A percentile compares a stretch with the other conserved stretches of the same genome.
Evolutionary conservation across 306 rosid species (phyloP).

Genomic region (Luffa aegyptiaca): DNA sequence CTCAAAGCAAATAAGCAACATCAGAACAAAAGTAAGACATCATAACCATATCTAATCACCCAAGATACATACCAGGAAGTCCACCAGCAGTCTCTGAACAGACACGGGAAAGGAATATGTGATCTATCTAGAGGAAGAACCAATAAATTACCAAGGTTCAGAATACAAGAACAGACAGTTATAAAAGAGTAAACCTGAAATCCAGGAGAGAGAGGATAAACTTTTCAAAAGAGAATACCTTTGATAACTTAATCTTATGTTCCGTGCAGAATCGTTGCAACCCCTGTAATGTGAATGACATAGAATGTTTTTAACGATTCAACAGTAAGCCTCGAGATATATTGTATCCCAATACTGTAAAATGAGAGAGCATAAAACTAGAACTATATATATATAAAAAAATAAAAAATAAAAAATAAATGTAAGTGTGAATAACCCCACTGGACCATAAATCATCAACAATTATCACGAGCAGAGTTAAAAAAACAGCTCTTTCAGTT

Average conservation of each 20-base stretch:
- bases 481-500: neutral
- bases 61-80: slow-evolving; percentile 63
- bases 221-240: slow-evolving; percentile 31
- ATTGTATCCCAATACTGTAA: neutral
- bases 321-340: neutral
- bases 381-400: neutral
- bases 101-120: slow-evolving; percentile 87
- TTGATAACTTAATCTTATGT: slow-evolving; percentile 69
- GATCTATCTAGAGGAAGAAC: slow-evolving; percentile 58
- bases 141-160: slow-evolving; percentile 4
- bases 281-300: slow-evolving; percentile 36
- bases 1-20: neutral
- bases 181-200: neutral
- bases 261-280: slow-evolving; percentile 84
- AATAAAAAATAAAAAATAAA: neutral
- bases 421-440: neutral
- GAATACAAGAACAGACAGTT: slow-evolving; percentile 2
- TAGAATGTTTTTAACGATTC: neutral
- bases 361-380: neutral
- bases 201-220: neutral
- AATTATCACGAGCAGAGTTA: too few relatives aligned
- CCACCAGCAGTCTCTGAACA: slow-evolving; percentile 96
- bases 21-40: neutral
- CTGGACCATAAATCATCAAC: neutral
- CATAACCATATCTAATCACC: neutral